A percentile compares a stretch with the other conserved stretches of the same genome.
phyloP scores from a whole-genome alignment of 164 flowering plant species.

The Cinnamomum chago region DNA sequence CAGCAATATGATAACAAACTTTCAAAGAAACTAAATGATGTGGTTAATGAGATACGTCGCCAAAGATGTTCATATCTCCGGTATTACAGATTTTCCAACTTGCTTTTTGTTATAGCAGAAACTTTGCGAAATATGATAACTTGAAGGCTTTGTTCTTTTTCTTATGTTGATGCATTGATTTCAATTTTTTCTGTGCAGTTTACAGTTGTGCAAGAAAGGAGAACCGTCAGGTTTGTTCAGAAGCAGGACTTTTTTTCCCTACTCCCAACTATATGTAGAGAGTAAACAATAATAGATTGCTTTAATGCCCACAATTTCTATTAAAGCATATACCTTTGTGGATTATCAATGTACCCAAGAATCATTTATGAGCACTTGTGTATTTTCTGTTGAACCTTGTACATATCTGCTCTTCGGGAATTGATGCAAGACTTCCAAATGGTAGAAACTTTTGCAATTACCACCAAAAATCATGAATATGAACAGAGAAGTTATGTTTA shows the following conservation, averaged over 20 bases:
- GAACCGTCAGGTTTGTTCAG: conserved; percentile 76
- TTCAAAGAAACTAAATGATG: conserved; percentile 73
- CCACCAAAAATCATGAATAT: no score
- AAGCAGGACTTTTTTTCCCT: neutral
- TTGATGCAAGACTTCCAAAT: no score
- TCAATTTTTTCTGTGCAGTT: conserved; percentile 38
- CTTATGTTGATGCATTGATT: neutral
- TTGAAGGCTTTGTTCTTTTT: neutral
- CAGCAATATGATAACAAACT: conserved; percentile 73
- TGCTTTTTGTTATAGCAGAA: neutral
- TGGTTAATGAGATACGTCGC: conserved; percentile 82
- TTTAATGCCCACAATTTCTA: neutral
- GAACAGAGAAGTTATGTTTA: no score
- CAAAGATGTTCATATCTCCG: conserved; percentile 92
- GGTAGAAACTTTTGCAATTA: no score
- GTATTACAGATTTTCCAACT: conserved; percentile 32
- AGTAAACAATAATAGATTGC: neutral
- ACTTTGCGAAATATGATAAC: neutral
- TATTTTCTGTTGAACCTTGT: no score
- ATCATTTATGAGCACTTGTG: no score
- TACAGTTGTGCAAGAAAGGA: conserved; percentile 85
- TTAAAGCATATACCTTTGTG: no score
- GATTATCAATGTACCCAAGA: no score
- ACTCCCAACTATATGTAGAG: neutral
- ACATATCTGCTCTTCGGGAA: no score